Conservation (phyloP, 2,329 filamentous ascomycete species). For the Aspergillus sp. region DNA sequence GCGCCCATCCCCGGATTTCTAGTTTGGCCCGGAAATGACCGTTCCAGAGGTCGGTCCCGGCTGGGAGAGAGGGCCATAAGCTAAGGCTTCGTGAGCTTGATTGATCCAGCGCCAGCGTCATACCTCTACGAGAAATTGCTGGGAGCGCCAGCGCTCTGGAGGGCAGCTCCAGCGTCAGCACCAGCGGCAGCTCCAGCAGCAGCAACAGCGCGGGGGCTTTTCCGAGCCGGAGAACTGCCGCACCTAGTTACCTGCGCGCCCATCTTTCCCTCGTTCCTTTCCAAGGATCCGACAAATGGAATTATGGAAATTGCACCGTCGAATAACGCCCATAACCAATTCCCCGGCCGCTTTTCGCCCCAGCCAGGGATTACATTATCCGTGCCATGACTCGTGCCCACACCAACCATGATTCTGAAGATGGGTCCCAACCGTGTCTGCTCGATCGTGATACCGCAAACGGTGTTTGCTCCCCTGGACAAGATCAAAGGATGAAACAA, state of each 20-base stretch:
- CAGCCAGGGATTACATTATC: not conserved
- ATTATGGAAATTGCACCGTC: not conserved
- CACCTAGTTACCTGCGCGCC: too few species aligned
- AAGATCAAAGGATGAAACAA: not conserved
- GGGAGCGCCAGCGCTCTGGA: too few species aligned
- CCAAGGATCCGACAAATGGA: too few species aligned
- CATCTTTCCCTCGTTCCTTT: not conserved
- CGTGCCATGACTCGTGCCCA: not conserved
- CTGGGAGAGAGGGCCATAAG: too few species aligned
- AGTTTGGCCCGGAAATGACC: not conserved
- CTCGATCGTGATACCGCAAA: not conserved
- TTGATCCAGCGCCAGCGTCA: too few species aligned
- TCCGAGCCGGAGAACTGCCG: not conserved
- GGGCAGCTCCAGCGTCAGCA: too few species aligned
- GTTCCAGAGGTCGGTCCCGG: not conserved
- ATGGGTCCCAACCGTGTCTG: not conserved
- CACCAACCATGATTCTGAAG: not conserved
- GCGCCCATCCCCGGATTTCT: slow-evolving; percentile 1
- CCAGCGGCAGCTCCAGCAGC: too few species aligned
- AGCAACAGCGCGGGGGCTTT: not conserved
- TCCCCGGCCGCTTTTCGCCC: not conserved
- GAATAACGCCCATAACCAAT: not conserved
- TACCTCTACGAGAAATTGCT: too few species aligned
- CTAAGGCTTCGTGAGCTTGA: too few species aligned
- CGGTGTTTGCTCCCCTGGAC: not conserved